These are phyloP conservation scores for Pleurotus giganteus DNA, from an alignment of 768 basidiomycete species.

Conservation along the genomic window DNA sequence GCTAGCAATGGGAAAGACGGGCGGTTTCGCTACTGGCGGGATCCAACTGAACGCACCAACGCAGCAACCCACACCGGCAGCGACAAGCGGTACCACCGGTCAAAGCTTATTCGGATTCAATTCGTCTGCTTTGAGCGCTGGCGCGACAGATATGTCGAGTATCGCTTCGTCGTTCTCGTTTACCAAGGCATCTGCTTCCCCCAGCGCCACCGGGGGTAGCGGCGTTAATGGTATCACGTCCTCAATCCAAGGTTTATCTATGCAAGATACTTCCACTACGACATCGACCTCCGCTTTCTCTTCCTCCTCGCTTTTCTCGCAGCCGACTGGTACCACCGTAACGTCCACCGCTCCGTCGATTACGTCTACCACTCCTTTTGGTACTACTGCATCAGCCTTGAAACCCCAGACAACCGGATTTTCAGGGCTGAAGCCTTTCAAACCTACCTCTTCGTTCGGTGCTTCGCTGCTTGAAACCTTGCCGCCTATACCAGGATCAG, in stretches of 20 bases:
- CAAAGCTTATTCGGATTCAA: slow-evolving; percentile 36
- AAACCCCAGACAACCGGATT: slow-evolving; percentile 51
- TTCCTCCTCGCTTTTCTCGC: slow-evolving; percentile 45
- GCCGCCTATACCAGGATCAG: slow-evolving; percentile 69
- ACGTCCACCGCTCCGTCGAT: slow-evolving; percentile 23
- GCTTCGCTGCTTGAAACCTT: slow-evolving; percentile 69
- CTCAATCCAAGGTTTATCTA: slow-evolving; percentile 17
- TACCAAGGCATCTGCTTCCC: slow-evolving; percentile 28
- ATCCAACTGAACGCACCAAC: slow-evolving; percentile 21
- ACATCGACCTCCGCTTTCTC: slow-evolving; percentile 44
- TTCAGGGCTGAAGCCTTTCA: slow-evolving; percentile 74
- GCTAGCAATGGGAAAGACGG: slow-evolving; percentile 53
- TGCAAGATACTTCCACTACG: slow-evolving; percentile 33
- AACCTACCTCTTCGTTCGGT: slow-evolving; percentile 79
- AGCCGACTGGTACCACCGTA: slow-evolving; percentile 45
- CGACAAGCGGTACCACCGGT: slow-evolving; percentile 17
- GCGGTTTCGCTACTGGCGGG: slow-evolving; percentile 6
- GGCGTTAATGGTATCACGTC: slow-evolving; percentile 15
- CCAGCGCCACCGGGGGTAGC: slow-evolving; percentile 7
- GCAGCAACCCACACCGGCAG: slow-evolving; percentile 22
- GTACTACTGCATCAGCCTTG: slow-evolving; percentile 26
- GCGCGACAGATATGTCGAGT: slow-evolving; percentile 57
- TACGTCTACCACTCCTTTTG: slow-evolving; percentile 27
- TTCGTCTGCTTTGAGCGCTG: slow-evolving; percentile 39
- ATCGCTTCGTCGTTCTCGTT: slow-evolving; percentile 75